Evolutionary conservation across 2,329 filamentous ascomycete genomes (phyloP).

Genomic region (Zarea fungicola): DNA sequence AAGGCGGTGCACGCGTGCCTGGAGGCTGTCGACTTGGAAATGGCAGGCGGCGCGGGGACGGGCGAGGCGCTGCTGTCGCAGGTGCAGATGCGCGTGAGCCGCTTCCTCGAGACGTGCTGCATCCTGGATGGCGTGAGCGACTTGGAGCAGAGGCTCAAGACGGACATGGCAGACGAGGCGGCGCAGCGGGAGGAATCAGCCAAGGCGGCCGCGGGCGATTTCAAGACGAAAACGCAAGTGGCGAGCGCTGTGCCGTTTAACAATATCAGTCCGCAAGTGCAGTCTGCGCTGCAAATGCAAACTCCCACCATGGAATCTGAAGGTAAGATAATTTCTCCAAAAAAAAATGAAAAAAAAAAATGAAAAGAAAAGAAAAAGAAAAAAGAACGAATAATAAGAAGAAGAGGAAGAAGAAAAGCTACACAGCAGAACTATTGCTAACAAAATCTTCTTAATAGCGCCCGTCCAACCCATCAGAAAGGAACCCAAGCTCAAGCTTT

Average conservation of each 20-base stretch:
- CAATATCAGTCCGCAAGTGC: too few species aligned
- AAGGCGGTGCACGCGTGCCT: conserved; percentile 69
- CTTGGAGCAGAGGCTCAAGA: conserved; percentile 47
- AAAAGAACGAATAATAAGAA: too few species aligned
- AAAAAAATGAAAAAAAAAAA: too few species aligned
- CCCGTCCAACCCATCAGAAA: not conserved
- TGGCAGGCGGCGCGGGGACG: conserved; percentile 39
- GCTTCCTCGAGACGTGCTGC: conserved; percentile 56
- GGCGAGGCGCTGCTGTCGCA: conserved; percentile 48
- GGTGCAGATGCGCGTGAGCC: conserved; percentile 50
- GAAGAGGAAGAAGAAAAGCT: too few species aligned
- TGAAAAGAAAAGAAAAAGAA: too few species aligned
- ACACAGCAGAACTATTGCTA: too few species aligned
- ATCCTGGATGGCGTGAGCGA: conserved; percentile 55
- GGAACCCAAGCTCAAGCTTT: conserved; percentile 48
- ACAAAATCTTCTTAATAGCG: not conserved
- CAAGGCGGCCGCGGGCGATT: conserved; percentile 13
- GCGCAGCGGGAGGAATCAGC: not conserved
- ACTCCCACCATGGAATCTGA: not conserved
- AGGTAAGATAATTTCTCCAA: not conserved
- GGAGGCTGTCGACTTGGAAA: conserved; percentile 61
- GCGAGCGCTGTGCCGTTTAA: too few species aligned
- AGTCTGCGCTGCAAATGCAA: not conserved
- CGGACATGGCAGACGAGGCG: conserved; percentile 36
- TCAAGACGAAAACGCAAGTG: not conserved